Evolutionary conservation across 805 yeast genomes (phyloP), one percentile per base, ranked within the genome.

Genomic region (Myxozyma geophila): DNA sequence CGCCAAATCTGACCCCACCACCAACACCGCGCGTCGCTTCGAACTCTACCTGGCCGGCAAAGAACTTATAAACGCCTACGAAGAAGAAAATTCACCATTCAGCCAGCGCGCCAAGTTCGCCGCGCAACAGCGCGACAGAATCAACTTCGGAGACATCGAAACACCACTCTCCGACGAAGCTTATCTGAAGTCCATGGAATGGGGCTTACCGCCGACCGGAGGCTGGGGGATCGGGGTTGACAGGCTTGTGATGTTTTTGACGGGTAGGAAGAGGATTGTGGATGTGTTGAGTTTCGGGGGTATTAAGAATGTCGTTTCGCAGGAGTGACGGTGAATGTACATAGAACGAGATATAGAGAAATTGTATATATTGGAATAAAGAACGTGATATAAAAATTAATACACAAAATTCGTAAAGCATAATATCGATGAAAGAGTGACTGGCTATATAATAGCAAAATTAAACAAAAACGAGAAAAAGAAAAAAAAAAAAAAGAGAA

Each of bases 221-320:
- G 99, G 99, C 0, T 90, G 97, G 90, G 99, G 99, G 0, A 78
- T 96, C 64, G 99, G 99, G 0, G 81, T 95, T 21, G 99, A 95
- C 73, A 76, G 99, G 59, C 75, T 95, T 43, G 86, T 87, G 58
- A 91, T 93, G 98, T 75, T 90, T 19, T 77, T 93, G 39, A 82
- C 88, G 3, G 87, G 84, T 0, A 76, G 82, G 47, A 78, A 78
- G 21, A 79, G 96, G 36, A 92, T 95, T 17, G 93, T 88, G 58
- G 83, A 84, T 12, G 96, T 91, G 0, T 74, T 91, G 40, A 78
- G 88, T 0, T 91, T 91, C 75, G 97, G 96, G 0, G 83, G 83
- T 54, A 71, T 91, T 4, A 83, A 84, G 41, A 92, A 89, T 74
- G 95, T 89, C 7, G 74, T 82, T 37, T 82, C 79, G 69, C 92